Base-by-base conservation (phyloP, 148 eudicot species). In the Cornus kousa region DNA sequence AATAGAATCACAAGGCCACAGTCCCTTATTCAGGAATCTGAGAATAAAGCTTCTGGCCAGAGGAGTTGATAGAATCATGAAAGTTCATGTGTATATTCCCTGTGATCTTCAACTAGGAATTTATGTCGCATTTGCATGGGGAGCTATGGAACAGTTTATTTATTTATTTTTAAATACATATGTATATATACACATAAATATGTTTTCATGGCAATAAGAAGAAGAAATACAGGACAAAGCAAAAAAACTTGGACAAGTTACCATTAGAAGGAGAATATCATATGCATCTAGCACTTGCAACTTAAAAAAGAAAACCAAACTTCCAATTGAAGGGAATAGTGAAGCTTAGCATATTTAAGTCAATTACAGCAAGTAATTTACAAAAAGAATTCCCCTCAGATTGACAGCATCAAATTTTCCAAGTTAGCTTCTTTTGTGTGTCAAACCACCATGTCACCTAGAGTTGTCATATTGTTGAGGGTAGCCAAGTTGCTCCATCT, bases 401-500 rank as follows among this genome's bases (percentile, higher is more conserved):
- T 62, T 71, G 85, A 87, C 76, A 72, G 77, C 75, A 74, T 62
- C 40, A 74, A 67, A 31, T 13, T 20, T 77, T 65, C 78, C 39
- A 79, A 68, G 91, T 88, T 86, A 86, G 89, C 80, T 70, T 75
- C 72, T 82, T 86, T 12, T 12, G 31, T 60, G 37, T 74, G 80
- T 75, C 69, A 80, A 70, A 68, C 50, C 77, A 74, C 74, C 37
- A 35, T 35, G 85, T 86, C 91, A 87, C 70, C 89, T 85, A 28
- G 97, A 75, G 40, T 91, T 86, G n/a, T 89, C 87, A 74, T 82
- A 87, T n/a, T 81, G 24, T 71, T 83, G 89, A 17, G 87, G 48
- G 84, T 85, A 90, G 33, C 88, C 93, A 33, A 92, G 87, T 83
- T 87, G 98, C 87, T 96, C 98, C 77, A 71, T 88, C 82, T 94